Percentiles rank a stretch among this genome's conserved stretches.
Conservation (phyloP, 768 basidiomycete species). For the Mycena indigotica region DNA sequence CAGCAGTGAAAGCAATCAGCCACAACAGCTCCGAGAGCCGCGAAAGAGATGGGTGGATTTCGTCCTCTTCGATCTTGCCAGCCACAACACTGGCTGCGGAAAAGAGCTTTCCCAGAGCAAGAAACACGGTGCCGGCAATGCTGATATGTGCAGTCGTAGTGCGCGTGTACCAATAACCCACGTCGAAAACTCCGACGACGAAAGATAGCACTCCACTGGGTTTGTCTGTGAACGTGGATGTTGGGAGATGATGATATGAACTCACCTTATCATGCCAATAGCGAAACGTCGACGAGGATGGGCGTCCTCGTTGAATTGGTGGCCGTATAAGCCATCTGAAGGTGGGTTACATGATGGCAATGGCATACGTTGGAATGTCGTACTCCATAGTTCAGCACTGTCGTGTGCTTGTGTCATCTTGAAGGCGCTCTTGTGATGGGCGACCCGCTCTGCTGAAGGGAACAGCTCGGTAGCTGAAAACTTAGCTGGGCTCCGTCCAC, state of each 20-base stretch:
- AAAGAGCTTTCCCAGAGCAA: constrained; percentile 18
- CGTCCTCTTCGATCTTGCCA: background rate
- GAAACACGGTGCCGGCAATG: constrained; percentile 29
- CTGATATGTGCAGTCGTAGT: constrained; percentile 36
- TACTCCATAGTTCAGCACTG: constrained; percentile 29
- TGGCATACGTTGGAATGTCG: too few species aligned
- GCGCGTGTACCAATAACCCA: constrained; percentile 39
- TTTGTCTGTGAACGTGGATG: background rate
- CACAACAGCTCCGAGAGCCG: constrained; percentile 4
- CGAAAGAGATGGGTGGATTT: background rate
- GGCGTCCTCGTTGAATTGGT: constrained; percentile 29
- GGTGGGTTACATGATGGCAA: background rate
- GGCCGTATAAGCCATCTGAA: constrained; percentile 33
- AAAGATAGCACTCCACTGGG: constrained; percentile 23
- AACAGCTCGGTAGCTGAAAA: constrained; percentile 22
- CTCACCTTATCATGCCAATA: constrained; percentile 19
- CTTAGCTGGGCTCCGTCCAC: constrained; percentile 29
- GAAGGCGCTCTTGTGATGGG: constrained; percentile 28
- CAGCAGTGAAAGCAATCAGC: constrained; percentile 6
- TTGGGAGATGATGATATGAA: background rate
- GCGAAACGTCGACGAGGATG: constrained; percentile 32
- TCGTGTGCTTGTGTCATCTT: constrained; percentile 27
- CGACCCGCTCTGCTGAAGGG: background rate
- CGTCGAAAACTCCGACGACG: constrained; percentile 22
- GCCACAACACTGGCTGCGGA: constrained; percentile 8